phyloP scores from a whole-genome alignment of 2,329 filamentous ascomycete genomes.

The Diaporthe vaccinii region DNA sequence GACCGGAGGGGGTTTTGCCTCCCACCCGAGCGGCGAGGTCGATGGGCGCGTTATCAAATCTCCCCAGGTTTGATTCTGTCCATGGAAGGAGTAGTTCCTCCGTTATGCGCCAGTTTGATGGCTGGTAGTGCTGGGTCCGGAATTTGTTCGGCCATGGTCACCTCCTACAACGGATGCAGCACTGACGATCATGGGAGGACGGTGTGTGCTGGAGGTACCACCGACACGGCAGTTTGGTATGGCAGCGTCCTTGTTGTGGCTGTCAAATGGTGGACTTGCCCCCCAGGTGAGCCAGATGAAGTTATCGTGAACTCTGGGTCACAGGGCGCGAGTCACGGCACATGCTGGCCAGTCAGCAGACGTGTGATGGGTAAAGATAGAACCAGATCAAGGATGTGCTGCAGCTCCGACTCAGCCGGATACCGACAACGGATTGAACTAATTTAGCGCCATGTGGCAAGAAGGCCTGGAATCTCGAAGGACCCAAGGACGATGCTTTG shows the following conservation, averaged over 20 bases:
- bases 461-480: conserved; percentile 2
- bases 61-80: neutral
- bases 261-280: neutral
- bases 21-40: neutral
- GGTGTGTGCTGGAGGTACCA: conserved; percentile 5
- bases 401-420: conserved; percentile 27
- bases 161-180: conserved; percentile 28
- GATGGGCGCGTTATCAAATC: neutral
- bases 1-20: neutral
- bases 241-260: neutral
- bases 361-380: conserved; percentile 26
- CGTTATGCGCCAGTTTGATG: conserved; percentile 20
- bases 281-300: conserved; percentile 22
- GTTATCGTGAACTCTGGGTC: conserved; percentile 29
- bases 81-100: conserved; percentile 11
- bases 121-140: conserved; percentile 26
- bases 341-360: conserved; percentile 21
- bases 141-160: conserved; percentile 16
- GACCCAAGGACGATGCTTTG: neutral
- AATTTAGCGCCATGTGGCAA: conserved; percentile 25
- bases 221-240: neutral
- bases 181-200: conserved; percentile 4
- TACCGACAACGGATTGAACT: conserved; percentile 29
- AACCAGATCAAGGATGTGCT: conserved; percentile 17
- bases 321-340: conserved; percentile 32